phyloP scores from a whole-genome alignment of 2,329 filamentous ascomycete species.

The Arthrocladium fulminans region DNA sequence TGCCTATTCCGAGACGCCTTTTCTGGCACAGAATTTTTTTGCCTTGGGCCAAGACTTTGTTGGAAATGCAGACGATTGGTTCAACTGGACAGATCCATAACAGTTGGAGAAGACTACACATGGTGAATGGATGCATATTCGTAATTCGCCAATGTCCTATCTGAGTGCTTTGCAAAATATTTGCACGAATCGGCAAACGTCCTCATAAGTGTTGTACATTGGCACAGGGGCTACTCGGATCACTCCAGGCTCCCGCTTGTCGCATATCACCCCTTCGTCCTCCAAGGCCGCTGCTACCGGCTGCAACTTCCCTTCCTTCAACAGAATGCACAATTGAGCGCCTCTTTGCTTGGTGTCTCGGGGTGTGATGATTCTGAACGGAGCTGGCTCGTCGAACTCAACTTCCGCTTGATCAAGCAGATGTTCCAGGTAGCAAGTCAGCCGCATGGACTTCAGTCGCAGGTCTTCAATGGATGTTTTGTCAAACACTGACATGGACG shows the following conservation, averaged over 20 bases:
- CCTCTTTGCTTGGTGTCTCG: slow-evolving; percentile 58
- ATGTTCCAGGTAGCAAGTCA: slow-evolving; percentile 70
- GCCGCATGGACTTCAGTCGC: slow-evolving; percentile 58
- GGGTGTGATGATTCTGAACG: slow-evolving; percentile 61
- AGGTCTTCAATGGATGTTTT: slow-evolving; percentile 61
- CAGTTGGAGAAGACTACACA: neutral
- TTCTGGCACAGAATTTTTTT: slow-evolving; percentile 42
- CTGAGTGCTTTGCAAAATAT: neutral
- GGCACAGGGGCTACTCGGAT: slow-evolving; percentile 75
- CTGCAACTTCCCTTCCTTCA: slow-evolving; percentile 63
- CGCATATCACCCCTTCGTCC: slow-evolving; percentile 62
- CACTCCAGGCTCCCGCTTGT: slow-evolving; percentile 77
- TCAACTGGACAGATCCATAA: slow-evolving; percentile 6
- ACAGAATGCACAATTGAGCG: slow-evolving; percentile 66
- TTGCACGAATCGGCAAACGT: slow-evolving; percentile 56
- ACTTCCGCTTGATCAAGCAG: slow-evolving; percentile 42
- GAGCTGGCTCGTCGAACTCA: slow-evolving; percentile 28
- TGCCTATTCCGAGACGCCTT: slow-evolving; percentile 36
- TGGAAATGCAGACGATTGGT: slow-evolving; percentile 31
- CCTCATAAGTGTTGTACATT: slow-evolving; percentile 70
- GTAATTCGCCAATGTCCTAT: neutral
- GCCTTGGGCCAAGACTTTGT: slow-evolving; percentile 38
- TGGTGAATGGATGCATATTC: neutral
- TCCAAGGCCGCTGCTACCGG: slow-evolving; percentile 54
- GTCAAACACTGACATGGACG: slow-evolving; percentile 63